A percentile compares a stretch with the other conserved stretches of the same genome.
Evolutionary conservation across 768 basidiomycete species (phyloP).

Genomic region (Boletus vermiculosoides): DNA sequence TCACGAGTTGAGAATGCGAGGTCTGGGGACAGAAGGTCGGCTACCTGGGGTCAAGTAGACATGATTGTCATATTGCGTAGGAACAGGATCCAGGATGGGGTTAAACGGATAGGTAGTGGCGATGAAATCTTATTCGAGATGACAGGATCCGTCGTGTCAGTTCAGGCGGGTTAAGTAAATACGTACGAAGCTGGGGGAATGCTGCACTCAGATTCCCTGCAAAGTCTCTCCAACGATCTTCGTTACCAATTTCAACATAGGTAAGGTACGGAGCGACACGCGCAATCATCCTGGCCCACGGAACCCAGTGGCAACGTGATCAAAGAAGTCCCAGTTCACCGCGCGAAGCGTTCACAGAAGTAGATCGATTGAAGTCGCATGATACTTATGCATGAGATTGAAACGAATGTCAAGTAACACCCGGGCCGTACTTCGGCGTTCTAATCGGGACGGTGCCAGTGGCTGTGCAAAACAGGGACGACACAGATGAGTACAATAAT

Average conservation of each 20-base stretch:
- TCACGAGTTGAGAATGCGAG: not conserved
- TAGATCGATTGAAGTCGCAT: too few relatives aligned
- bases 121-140: conserved; percentile 46
- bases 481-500: too few relatives aligned
- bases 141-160: not conserved
- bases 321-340: too few relatives aligned
- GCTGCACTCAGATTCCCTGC: conserved; percentile 42
- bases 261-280: conserved; percentile 26
- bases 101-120: conserved; percentile 47
- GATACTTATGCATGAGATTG: too few relatives aligned
- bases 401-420: not conserved
- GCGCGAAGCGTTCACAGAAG: not conserved
- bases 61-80: conserved; percentile 55
- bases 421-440: too few relatives aligned
- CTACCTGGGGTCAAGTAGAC: conserved; percentile 45
- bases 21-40: too few relatives aligned
- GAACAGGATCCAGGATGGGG: conserved; percentile 48
- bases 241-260: conserved; percentile 58
- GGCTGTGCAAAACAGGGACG: too few relatives aligned
- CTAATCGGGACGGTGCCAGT: too few relatives aligned
- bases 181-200: conserved; percentile 53
- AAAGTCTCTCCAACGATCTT: conserved; percentile 57
- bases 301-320: too few relatives aligned
- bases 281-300: conserved; percentile 1
- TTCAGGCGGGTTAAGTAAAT: conserved; percentile 7